Conservation (phyloP, 2,329 filamentous ascomycete species). For the Periconia macrospinosa region DNA sequence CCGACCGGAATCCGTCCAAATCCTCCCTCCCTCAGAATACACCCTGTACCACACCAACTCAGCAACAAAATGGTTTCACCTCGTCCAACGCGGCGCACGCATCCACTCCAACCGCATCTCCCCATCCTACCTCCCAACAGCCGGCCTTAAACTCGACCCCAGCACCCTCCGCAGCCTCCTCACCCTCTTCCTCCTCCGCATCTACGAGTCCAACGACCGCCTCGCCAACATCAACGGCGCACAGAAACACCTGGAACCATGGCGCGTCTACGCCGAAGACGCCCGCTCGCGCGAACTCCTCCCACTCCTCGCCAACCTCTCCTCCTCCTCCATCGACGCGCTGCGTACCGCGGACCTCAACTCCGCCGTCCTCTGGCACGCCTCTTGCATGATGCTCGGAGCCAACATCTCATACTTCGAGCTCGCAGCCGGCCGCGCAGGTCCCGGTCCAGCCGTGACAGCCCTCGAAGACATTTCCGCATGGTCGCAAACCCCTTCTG, state of each 20-base stretch:
- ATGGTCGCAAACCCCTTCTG: conserved; percentile 55
- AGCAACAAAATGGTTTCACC: conserved; percentile 33
- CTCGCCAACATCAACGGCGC: conserved; percentile 27
- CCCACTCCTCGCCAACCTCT: conserved; percentile 40
- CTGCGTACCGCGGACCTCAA: conserved; percentile 52
- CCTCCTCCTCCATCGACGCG: conserved; percentile 45
- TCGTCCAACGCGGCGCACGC: conserved; percentile 31
- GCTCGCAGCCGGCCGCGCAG: conserved; percentile 54
- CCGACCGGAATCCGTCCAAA: conserved; percentile 50
- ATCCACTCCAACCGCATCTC: conserved; percentile 37
- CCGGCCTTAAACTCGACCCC: conserved; percentile 34
- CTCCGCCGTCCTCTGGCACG: conserved; percentile 56
- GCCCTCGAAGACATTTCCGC: conserved; percentile 54
- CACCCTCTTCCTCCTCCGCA: conserved; percentile 34
- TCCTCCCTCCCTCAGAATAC: conserved; percentile 51
- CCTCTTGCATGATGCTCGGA: conserved; percentile 55
- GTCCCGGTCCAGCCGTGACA: conserved; percentile 50
- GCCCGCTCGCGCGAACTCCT: conserved; percentile 46
- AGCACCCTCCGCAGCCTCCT: conserved; percentile 33
- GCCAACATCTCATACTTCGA: conserved; percentile 58
- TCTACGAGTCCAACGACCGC: conserved; percentile 39
- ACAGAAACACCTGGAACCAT: conserved; percentile 36
- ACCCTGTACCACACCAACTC: conserved; percentile 49
- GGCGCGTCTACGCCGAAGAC: conserved; percentile 53
- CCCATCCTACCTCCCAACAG: conserved; percentile 35